Base-by-base conservation (phyloP, 1,139 yeast species). In the Suhomyces kunorum region DNA sequence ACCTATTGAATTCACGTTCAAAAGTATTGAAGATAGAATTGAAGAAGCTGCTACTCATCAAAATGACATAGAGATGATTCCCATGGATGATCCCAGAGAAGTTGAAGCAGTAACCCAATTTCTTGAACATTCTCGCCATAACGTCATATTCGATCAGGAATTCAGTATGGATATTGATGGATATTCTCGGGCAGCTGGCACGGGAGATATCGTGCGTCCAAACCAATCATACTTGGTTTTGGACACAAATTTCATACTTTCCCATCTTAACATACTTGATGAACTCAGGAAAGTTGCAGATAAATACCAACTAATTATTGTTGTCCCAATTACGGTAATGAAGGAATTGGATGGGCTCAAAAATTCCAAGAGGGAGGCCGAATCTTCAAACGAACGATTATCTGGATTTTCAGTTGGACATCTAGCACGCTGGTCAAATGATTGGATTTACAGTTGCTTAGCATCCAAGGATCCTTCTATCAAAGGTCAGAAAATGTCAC, bases 311-410 rank as follows among this genome's bases (percentile, higher is more conserved):
- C 74, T 80, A 30, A 58, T 63, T 23, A 65, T 89, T 1, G 68
- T 89, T 0, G 66, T 90, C 1, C 98, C 97, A 0, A 66, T 68
- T 12, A 76, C 81, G 1, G 94, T 85, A 2, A 66, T 87, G 27
- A 71, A 68, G 33, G 98, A 90, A 57, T 68, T 90, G 18, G 97
- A 90, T 60, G 92, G 90, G 0, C 66, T 89, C 43, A 89, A 89
- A 55, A 64, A 58, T 4, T 69, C 81, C 0, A 48, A 52, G 4
- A 22, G 11, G 11, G 31, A 25, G 12, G 44, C 45, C 4, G 43
- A 27, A 6, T 45, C 44, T 25, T 47, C 19, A 42, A 55, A 15
- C n/a, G 43, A 35, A 6, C 24, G 31, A 12, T 34, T 48, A 9
- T 42, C 51, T 14, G 66, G 66, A 1, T 52, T 56, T 13, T 66